Percentiles rank a stretch among this genome's conserved stretches.
Evolutionary conservation across 2,329 filamentous ascomycete genomes (phyloP).

Genomic region (Colletotrichum lupini): DNA sequence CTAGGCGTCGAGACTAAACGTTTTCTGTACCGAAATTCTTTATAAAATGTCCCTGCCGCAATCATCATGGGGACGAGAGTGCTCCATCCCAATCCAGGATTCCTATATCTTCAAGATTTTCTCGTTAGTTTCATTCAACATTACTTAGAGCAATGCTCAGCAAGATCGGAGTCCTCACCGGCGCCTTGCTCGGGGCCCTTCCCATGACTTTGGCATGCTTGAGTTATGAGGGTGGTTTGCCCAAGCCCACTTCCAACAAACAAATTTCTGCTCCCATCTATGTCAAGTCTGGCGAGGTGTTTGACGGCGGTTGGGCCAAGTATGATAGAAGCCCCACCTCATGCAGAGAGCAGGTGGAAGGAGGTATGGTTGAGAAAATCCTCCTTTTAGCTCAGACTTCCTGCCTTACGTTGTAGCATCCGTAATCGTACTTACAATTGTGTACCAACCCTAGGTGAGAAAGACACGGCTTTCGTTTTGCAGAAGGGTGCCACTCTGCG

Average conservation of each 20-base stretch:
- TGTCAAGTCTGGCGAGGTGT: background rate
- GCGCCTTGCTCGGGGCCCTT: background rate
- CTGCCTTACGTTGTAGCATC: background rate
- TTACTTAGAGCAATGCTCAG: background rate
- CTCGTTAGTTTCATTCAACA: too few relatives aligned
- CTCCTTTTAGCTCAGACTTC: background rate
- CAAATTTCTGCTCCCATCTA: background rate
- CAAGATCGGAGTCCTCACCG: background rate
- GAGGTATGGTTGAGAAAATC: background rate
- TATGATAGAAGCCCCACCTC: background rate
- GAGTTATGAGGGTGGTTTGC: background rate
- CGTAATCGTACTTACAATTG: background rate
- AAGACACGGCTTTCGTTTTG: too few relatives aligned
- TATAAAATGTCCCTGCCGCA: background rate
- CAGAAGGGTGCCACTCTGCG: too few relatives aligned
- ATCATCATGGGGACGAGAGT: background rate
- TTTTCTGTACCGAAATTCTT: background rate
- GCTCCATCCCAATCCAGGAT: background rate
- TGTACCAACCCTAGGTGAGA: too few relatives aligned
- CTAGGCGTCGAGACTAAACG: too few relatives aligned
- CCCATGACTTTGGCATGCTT: background rate
- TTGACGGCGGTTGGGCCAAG: background rate
- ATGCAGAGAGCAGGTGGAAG: background rate
- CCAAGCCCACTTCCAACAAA: background rate
- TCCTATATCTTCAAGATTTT: background rate